Evolutionary conservation across 768 basidiomycete species (phyloP).

Genomic region (Termitomyces sp.): DNA sequence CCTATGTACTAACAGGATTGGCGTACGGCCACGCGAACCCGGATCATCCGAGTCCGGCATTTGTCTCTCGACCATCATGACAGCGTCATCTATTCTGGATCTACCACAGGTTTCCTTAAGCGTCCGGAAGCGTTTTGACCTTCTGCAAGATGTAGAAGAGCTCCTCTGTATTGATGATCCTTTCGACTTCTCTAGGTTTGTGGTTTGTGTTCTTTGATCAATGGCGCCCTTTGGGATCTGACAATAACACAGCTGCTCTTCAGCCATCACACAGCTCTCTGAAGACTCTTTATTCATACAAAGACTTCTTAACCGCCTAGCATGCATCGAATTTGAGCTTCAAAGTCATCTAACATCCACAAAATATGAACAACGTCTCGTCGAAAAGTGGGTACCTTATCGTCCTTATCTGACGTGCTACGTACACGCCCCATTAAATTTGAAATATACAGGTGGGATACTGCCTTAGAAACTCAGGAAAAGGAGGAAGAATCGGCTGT

Average conservation of each 20-base stretch:
- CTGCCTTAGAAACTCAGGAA: conserved; percentile 24
- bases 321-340: conserved; percentile 37
- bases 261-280: conserved; percentile 34
- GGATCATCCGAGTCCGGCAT: too few relatives aligned
- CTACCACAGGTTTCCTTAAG: conserved; percentile 4
- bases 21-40: too few relatives aligned
- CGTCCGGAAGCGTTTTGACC: conserved; percentile 3
- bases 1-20: too few relatives aligned
- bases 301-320: conserved; percentile 32
- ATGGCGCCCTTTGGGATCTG: neutral
- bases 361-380: conserved; percentile 34
- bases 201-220: neutral
- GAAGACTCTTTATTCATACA: conserved; percentile 28
- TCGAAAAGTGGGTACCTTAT: conserved; percentile 34
- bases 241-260: conserved; percentile 32
- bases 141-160: neutral
- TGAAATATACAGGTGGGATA: conserved; percentile 34
- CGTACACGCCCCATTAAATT: neutral
- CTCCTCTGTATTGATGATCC: conserved; percentile 7
- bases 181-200: conserved; percentile 10
- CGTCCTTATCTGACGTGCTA: neutral
- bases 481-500: conserved; percentile 26
- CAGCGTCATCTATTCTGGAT: neutral
- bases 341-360: conserved; percentile 30
- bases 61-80: neutral